A percentile compares a stretch with the other conserved stretches of the same genome.
These are phyloP conservation scores for Aspergillus glaucus DNA, from an alignment of 2,329 filamentous ascomycete genomes.

Conservation along the genomic window DNA sequence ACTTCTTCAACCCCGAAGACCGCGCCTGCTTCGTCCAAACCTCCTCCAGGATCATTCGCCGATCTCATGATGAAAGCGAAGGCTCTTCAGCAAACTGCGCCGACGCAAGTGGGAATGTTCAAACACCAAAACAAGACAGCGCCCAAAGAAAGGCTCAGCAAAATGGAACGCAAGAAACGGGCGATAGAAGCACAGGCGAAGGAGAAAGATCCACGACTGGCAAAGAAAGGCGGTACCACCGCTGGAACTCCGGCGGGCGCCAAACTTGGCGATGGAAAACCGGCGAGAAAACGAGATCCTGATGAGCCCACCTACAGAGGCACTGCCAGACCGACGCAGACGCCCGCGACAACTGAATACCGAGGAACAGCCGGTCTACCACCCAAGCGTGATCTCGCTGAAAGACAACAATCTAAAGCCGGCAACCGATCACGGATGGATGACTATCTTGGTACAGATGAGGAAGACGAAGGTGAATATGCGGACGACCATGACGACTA, in stretches of 20 bases:
- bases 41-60: slow-evolving; percentile 53
- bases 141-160: slow-evolving; percentile 51
- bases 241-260: slow-evolving; percentile 11
- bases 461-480: slow-evolving; percentile 42
- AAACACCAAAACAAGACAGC: slow-evolving; percentile 45
- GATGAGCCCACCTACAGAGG: slow-evolving; percentile 33
- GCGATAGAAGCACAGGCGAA: slow-evolving; percentile 36
- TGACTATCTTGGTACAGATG: slow-evolving; percentile 43
- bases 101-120: slow-evolving; percentile 45
- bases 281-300: slow-evolving; percentile 26
- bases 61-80: slow-evolving; percentile 56
- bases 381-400: slow-evolving; percentile 17
- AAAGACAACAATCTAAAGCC: slow-evolving; percentile 18
- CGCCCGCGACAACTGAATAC: slow-evolving; percentile 26
- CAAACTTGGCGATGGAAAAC: slow-evolving; percentile 16
- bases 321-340: slow-evolving; percentile 27
- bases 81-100: slow-evolving; percentile 44
- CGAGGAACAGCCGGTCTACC: slow-evolving; percentile 38
- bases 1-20: slow-evolving; percentile 13
- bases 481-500: slow-evolving; percentile 36
- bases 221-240: slow-evolving; percentile 20
- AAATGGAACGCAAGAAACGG: slow-evolving; percentile 47
- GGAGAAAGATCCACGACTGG: slow-evolving; percentile 29
- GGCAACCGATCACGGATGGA: slow-evolving; percentile 27
- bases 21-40: slow-evolving; percentile 26